These are phyloP conservation scores for Diaporthe citri DNA, from an alignment of 2,329 filamentous ascomycete genomes.

Conservation along the genomic window DNA sequence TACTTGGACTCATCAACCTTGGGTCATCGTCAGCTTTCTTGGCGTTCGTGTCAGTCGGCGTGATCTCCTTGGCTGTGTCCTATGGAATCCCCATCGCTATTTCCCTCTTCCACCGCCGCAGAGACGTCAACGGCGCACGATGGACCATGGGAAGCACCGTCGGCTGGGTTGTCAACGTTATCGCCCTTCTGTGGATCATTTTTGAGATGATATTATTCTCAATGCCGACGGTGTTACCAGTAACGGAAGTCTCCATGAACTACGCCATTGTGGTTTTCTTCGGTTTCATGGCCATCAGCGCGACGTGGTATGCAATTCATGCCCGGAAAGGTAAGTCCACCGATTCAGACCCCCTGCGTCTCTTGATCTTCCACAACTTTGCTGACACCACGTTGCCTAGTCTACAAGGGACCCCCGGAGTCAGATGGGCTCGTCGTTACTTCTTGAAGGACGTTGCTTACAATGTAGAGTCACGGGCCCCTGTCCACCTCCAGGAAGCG, in stretches of 20 bases:
- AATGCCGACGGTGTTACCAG: constrained; percentile 63
- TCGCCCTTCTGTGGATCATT: constrained; percentile 63
- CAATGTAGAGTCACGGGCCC: background rate
- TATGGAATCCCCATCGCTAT: constrained; percentile 69
- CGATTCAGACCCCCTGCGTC: fast-evolving
- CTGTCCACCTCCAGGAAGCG: too few species aligned
- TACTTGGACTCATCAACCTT: constrained; percentile 69
- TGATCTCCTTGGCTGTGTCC: constrained; percentile 66
- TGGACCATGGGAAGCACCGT: constrained; percentile 61
- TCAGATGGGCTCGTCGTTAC: constrained; percentile 42
- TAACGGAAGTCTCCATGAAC: constrained; percentile 63
- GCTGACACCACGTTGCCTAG: constrained; percentile 34
- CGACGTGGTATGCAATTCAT: constrained; percentile 63
- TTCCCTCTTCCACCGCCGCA: constrained; percentile 59
- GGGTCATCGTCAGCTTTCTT: constrained; percentile 70
- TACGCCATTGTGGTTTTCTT: constrained; percentile 71
- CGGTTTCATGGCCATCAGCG: constrained; percentile 61
- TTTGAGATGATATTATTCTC: constrained; percentile 68
- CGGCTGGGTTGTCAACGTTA: constrained; percentile 58
- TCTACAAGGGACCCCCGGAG: constrained; percentile 47
- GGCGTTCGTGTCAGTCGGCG: constrained; percentile 67
- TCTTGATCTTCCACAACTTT: background rate
- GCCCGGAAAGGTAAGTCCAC: constrained; percentile 60
- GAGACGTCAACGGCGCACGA: constrained; percentile 60
- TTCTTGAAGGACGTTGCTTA: background rate